Evolutionary conservation across 2,329 filamentous ascomycete species (phyloP), one percentile per base, ranked within the genome.

Genomic region (Rhynchosporium graminicola): DNA sequence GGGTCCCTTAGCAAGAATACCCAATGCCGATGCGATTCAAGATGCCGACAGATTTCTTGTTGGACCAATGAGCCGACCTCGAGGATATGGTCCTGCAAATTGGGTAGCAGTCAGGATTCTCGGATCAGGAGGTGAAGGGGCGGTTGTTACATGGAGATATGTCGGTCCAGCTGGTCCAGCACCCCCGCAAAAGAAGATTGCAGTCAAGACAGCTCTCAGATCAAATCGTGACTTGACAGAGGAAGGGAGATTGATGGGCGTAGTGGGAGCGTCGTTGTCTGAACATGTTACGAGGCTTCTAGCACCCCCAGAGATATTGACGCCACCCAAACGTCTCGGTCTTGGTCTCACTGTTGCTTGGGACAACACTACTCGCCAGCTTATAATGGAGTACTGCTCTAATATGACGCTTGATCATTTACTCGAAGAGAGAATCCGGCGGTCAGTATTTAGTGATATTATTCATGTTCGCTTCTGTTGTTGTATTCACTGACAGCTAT

Each of bases 341-440:
- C 40, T 10, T 43, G 40, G 40, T 43, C 4, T 43, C 6, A 4
- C 40, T 43, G 10, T 13, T 43, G n/a, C 10, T 4, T 43, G 40
- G 40, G 40, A 43, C 40, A 43, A 43, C 10, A 13, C n/a, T 9
- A 43, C 40, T 3, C 40, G 40, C 10, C 40, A 43, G 4, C 50
- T 54, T 40, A 33, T 54, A n/a, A 38, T 38, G 9, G 50, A 54
- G n/a, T 54, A 54, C 31, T 54, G 50, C 13, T 10, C 28, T 4
- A 31, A 38, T 4, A 33, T 31, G 12, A 36, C 50, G 5, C 50
- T 54, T 9, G 12, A 26, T 20, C 6, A 26, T 5, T 20, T 46
- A 6, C 43, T 46, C 13, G n/a, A 38, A 33, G n/a, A 12, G 2
- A n/a, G 50, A 3, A 38, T 45, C 7, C 38, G 4, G 15, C 28